Conservation (phyloP, 345 rosid genomes). For the Durio zibethinus region DNA sequence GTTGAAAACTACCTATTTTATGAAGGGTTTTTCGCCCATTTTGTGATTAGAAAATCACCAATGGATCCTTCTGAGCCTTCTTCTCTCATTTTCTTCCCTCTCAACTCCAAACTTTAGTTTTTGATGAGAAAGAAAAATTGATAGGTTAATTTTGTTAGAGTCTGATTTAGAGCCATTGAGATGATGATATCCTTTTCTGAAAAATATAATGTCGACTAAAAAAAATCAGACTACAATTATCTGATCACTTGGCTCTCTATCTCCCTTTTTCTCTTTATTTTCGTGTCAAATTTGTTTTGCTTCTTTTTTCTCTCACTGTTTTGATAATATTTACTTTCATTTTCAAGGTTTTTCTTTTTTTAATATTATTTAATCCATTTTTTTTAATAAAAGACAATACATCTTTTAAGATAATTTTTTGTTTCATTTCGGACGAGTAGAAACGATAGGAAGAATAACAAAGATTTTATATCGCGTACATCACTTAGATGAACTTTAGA, state of each 20-base stretch:
- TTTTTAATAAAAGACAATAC: too few relatives aligned
- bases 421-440: too few relatives aligned
- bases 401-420: too few relatives aligned
- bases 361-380: too few relatives aligned
- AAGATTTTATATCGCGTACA: too few relatives aligned
- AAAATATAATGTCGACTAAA: conserved; percentile 46
- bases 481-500: too few relatives aligned
- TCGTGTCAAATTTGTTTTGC: too few relatives aligned
- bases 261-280: not conserved
- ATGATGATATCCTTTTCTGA: conserved; percentile 42
- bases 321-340: too few relatives aligned
- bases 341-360: too few relatives aligned
- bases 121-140: not conserved
- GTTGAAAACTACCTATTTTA: conserved; percentile 54
- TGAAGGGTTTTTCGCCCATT: conserved; percentile 25
- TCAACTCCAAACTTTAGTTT: not conserved
- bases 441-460: too few relatives aligned
- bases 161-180: conserved; percentile 27
- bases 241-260: conserved; percentile 50
- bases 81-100: not conserved
- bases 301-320: too few relatives aligned
- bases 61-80: conserved; percentile 66
- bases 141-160: too few relatives aligned
- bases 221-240: conserved; percentile 80
- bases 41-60: conserved; percentile 50